Evolutionary conservation across 148 eudicot genomes (phyloP).

Genomic region (Pharnaceum exiguum): DNA sequence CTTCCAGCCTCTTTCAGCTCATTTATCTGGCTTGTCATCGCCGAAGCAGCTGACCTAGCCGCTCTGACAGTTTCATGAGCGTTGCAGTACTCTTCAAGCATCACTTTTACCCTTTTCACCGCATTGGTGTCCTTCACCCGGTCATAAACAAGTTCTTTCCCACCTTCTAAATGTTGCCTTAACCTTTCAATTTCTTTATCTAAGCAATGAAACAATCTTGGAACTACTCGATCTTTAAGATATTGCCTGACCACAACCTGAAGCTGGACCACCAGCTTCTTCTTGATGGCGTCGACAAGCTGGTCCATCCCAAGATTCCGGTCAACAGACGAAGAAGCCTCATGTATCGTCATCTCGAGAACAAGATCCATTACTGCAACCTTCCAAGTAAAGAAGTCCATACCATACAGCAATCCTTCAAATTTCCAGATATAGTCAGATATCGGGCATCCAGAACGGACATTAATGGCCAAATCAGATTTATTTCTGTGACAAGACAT

Average conservation of each 20-base stretch:
- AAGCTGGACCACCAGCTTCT: slow-evolving; percentile 63
- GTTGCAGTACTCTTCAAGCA: slow-evolving; percentile 87
- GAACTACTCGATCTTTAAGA: slow-evolving; percentile 68
- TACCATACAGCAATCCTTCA: slow-evolving; percentile 43
- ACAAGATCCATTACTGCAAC: slow-evolving; percentile 64
- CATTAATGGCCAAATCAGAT: slow-evolving; percentile 32
- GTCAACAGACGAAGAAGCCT: slow-evolving; percentile 62
- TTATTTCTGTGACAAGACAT: slow-evolving; percentile 36
- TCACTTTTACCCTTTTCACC: slow-evolving; percentile 55
- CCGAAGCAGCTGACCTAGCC: slow-evolving; percentile 73
- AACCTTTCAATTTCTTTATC: slow-evolving; percentile 53
- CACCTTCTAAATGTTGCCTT: slow-evolving; percentile 36
- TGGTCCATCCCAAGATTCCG: slow-evolving; percentile 82
- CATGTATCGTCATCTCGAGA: slow-evolving; percentile 73
- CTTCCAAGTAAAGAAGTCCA: slow-evolving; percentile 87
- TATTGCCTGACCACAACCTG: slow-evolving; percentile 55
- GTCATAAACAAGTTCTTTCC: slow-evolving; percentile 37
- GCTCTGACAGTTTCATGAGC: slow-evolving; percentile 95
- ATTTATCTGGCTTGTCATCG: slow-evolving; percentile 58
- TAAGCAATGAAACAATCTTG: slow-evolving; percentile 50
- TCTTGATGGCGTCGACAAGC: slow-evolving; percentile 65
- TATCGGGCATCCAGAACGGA: slow-evolving; percentile 68
- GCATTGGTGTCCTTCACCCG: slow-evolving; percentile 36
- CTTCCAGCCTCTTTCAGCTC: slow-evolving; percentile 71
- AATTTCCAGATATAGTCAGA: slow-evolving; percentile 83